Evolutionary conservation across 108 stramenopile species (phyloP), one percentile per base, ranked within the genome.

Genomic region (Aureococcus anophagefferens): DNA sequence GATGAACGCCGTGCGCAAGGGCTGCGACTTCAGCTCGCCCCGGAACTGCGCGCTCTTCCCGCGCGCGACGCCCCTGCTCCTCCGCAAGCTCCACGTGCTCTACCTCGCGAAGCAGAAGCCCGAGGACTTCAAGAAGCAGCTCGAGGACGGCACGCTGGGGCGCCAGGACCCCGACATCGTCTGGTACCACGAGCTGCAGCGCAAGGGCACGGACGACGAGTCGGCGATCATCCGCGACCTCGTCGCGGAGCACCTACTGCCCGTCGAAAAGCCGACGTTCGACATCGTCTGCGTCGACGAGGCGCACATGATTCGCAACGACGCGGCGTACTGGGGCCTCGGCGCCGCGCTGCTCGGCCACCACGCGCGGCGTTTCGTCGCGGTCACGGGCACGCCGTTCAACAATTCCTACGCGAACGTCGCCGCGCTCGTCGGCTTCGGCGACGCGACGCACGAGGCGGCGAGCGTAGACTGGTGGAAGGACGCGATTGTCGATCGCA

Each of bases 341-440:
- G 82, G 82, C 4, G 72, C 71, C 0, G 79, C 82, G 30, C 71
- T 80, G 0, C 33, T 83, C 18, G 82, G 82, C 51, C 46, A 46
- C 30, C 72, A 77, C 30, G 66, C 76, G 3, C 71, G 70, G 68
- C 70, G 81, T 4, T 76, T 70, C 0, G 45, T 79, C 44, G 68
- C 75, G 35, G 36, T 81, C 31, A 74, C 74, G 7, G 84, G 84
- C 1, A 85, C 84, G 0, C 84, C 84, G 4, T 85, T 72, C 73
- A 85, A 85, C 78, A 85, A 85, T 33, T 40, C 70, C 30, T 45
- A 63, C 25, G 35, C 33, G 0, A 80, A 85, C 64, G 71, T 85
- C 72, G 63, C 46, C 44, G 76, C 77, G 13, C n/a, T 78, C 17
- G 76, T 80, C 78, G 76, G 78, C 29, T 69, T 79, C 46, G 79